Base-by-base conservation (phyloP, 2,329 filamentous ascomycete genomes). In the Aspergillus brasiliensis region DNA sequence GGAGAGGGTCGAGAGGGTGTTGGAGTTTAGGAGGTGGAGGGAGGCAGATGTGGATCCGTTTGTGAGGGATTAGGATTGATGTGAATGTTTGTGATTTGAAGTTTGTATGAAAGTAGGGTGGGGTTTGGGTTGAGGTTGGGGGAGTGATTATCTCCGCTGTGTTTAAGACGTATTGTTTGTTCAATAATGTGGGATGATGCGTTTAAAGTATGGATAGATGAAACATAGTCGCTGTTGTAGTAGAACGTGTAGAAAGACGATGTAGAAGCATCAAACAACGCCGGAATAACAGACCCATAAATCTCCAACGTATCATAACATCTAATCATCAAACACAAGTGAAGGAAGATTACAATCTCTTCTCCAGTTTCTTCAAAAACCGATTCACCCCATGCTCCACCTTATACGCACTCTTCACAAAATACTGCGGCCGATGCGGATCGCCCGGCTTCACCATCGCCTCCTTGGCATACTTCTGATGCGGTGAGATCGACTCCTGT, bases 281-380 rank as follows among this genome's bases (percentile, higher is more conserved):
- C 31, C 31, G 11, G 31, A 5, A 34, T 34, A 31, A 31, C 28
- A 31, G 28, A 31, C 11, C 28, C 11, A 11, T 31, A 31, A 31
- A n/a, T n/a, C n/a, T n/a, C 28, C 28, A 31, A 11, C 8, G 5
- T 31, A 10, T 10, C 28, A 31, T 11, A 31, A 31, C 8, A 13
- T n/a, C n/a, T n/a, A 28, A 8, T 8, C 27, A 8, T n/a, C n/a
- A n/a, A n/a, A n/a, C n/a, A n/a, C 17, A 42, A 42, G 15, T 42
- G 15, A 17, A n/a, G 8, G 40, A 10, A 10, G 27, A 23, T 56
- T 51, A 75, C 38, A 76, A 56, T 57, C 62, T 75, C 68, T 79
- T 81, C 66, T 81, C 79, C 52, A 81, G 65, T 64, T 75, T 79
- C 71, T 78, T 81, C 55, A 81, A 71, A 49, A 80, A 78, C 27